phyloP scores from a whole-genome alignment of 139 green algal genomes.

The Pleodorina starrii region DNA sequence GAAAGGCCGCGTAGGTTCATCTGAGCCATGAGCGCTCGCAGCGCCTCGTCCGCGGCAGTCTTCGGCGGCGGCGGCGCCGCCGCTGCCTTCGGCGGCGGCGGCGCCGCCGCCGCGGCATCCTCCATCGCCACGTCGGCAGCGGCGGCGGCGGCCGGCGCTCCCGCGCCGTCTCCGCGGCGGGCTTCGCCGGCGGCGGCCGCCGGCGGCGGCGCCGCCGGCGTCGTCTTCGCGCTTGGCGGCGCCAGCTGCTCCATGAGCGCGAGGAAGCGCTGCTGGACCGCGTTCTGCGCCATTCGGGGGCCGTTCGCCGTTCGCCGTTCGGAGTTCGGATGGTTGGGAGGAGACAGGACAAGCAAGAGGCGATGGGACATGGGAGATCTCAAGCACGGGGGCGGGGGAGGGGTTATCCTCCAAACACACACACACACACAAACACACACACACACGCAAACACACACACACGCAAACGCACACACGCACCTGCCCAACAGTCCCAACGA shows the following conservation, averaged over 20 bases:
- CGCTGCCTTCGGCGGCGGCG: not conserved
- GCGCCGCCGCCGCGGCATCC: not conserved
- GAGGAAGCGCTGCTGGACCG: slow-evolving; percentile 15
- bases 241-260: slow-evolving; percentile 30
- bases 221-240: not conserved
- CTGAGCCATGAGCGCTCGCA: slow-evolving; percentile 44
- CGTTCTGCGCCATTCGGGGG: not conserved
- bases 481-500: no score
- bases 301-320: no score
- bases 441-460: no score
- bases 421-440: no score
- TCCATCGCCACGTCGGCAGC: slow-evolving; percentile 19
- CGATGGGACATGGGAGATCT: no score
- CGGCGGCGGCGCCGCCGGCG: not conserved
- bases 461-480: no score
- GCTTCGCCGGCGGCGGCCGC: not conserved
- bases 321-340: no score
- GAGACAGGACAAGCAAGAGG: no score
- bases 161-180: not conserved
- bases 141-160: not conserved
- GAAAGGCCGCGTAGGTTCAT: slow-evolving; percentile 21
- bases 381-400: no score
- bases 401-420: no score
- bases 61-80: not conserved
- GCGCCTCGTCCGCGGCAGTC: not conserved